These are phyloP conservation scores for Euclidium syriacum DNA, from an alignment of 345 rosid genomes.

Conservation along the genomic window DNA sequence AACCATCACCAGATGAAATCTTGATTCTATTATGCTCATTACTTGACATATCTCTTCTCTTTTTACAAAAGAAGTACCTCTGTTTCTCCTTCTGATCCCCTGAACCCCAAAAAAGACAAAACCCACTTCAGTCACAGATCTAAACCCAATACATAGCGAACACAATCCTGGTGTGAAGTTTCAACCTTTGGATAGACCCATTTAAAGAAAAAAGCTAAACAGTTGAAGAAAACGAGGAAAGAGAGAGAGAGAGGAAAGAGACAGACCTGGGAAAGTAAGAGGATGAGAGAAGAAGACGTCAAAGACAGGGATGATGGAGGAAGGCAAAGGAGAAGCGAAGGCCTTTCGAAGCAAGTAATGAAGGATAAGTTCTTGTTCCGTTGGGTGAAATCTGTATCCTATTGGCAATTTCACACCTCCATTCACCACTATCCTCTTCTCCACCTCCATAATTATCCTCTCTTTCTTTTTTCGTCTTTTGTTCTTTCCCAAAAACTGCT, in stretches of 20 bases:
- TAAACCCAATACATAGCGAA: not conserved
- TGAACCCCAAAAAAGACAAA: constrained; percentile 7
- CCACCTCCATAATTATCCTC: constrained; percentile 39
- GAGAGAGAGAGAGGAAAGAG: constrained; percentile 11
- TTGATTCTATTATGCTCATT: constrained; percentile 27
- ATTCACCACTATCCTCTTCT: constrained; percentile 25
- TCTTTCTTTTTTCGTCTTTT: not conserved
- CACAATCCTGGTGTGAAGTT: not conserved
- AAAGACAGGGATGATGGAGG: constrained; percentile 68
- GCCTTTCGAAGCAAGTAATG: constrained; percentile 70
- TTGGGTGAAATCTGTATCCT: constrained; percentile 78
- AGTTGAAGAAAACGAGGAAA: not conserved
- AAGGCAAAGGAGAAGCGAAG: constrained; percentile 56
- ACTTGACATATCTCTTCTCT: constrained; percentile 16
- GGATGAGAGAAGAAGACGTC: constrained; percentile 68
- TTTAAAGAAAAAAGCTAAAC: not conserved
- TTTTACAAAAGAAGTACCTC: constrained; percentile 66
- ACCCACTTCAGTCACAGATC: not conserved
- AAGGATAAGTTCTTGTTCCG: constrained; percentile 81
- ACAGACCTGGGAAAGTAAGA: constrained; percentile 60
- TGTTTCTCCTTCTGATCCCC: constrained; percentile 65
- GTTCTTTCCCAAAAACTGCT: not conserved
- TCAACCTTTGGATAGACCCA: constrained; percentile 10
- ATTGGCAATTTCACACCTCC: constrained; percentile 63
- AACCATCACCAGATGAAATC: constrained; percentile 50